Evolutionary conservation across 768 basidiomycete genomes (phyloP), one percentile per base, ranked within the genome.

Genomic region (Xerocomus potaroensis): DNA sequence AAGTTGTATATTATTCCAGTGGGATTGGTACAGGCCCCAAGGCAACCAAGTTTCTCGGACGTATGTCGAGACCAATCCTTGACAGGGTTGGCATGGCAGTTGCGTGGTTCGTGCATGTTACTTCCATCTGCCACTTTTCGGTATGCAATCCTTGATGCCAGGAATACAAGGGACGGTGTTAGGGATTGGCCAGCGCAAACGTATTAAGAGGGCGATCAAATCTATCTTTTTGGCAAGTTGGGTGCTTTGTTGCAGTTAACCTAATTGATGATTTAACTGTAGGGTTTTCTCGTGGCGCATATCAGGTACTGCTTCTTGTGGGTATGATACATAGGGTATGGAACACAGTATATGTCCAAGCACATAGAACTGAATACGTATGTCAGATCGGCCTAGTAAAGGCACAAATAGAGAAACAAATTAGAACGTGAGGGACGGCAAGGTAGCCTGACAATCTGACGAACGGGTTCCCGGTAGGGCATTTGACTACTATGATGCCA

Each of bases 271-370:
- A 19, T 27, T 1, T 1, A 2, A 14, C 3, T 16, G 0, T 27
- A 67, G 67, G 66, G 16, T 76, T 76, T 48, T 74, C 73, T 22
- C 64, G 75, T 19, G 74, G 73, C n/a, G 69, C 70, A 18, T 72
- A 70, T 49, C 65, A 70, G 43, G 70, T 69, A 0, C 64, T 73
- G 11, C 66, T 65, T 2, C 61, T 72, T 9, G 69, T 71, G 0
- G 73, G 61, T 7, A 73, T 74, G 72, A 62, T 73, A 10, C 42
- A 70, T 24, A 60, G 65, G 51, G 69, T 71, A 24, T 6, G 47
- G n/a, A n/a, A n/a, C 0, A 18, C 29, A 21, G 4, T 3, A 16
- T 23, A 15, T 29, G 22, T 22, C 5, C 5, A 8, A 8, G 45
- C 21, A 4, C 5, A n/a, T 16, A 12, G 19, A 16, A 35, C 16